phyloP scores from a whole-genome alignment of 73 alveolate species.

The Diophrys sp. region DNA sequence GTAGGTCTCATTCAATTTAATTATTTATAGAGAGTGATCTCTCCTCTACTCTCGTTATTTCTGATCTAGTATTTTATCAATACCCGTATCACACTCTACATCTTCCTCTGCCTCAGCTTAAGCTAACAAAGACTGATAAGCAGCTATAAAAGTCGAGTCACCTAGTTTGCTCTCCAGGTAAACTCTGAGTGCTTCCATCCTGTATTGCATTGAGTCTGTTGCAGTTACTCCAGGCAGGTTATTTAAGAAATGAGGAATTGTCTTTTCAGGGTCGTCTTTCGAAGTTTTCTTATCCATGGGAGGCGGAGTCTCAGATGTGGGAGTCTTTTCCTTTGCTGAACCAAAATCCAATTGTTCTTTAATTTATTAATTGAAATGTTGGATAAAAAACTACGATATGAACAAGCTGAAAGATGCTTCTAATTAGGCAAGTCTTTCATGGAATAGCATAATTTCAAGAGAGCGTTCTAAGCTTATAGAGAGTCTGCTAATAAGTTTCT shows the following conservation, averaged over 20 bases:
- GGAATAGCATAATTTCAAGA: too few relatives aligned
- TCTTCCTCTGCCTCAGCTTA: not conserved
- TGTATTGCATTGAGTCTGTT: constrained; percentile 70
- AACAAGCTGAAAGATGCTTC: too few relatives aligned
- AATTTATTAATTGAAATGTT: not conserved
- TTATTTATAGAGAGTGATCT: too few relatives aligned
- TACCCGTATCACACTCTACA: not conserved
- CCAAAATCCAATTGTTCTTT: not conserved
- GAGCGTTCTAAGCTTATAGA: too few relatives aligned
- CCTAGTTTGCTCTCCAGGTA: constrained; percentile 76
- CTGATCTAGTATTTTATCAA: not conserved
- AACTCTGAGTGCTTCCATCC: constrained; percentile 83
- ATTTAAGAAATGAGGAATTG: constrained; percentile 36
- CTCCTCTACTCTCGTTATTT: not conserved
- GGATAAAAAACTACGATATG: not conserved
- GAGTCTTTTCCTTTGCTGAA: not conserved
- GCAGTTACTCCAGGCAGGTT: constrained; percentile 77
- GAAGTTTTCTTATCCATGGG: not conserved
- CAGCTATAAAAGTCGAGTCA: constrained; percentile 60
- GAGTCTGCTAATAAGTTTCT: too few relatives aligned
- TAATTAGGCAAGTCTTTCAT: too few relatives aligned
- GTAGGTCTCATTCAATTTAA: too few relatives aligned
- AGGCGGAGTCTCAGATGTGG: not conserved
- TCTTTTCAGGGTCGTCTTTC: not conserved
- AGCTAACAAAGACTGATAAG: constrained; percentile 40